Conservation (phyloP, 1,139 yeast genomes). For the Blastobotrys serpentis region DNA sequence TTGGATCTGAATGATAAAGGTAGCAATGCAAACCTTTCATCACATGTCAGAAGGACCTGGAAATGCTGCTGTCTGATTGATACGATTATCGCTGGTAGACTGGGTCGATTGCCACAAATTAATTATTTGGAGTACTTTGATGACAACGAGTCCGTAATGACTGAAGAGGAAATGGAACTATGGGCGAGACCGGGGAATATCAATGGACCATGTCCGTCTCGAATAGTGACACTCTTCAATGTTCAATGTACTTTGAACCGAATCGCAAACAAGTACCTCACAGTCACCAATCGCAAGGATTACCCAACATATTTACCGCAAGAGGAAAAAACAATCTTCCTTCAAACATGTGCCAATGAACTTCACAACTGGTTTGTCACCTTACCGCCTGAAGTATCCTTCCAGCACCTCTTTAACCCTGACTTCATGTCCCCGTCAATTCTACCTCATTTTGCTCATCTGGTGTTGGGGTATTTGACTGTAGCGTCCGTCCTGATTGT, state of each 20-base stretch:
- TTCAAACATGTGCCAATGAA: constrained; percentile 14
- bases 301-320: constrained; percentile 12
- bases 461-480: constrained; percentile 21
- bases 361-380: constrained; percentile 20
- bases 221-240: background rate
- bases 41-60: constrained; percentile 11
- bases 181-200: background rate
- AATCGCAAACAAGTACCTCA: constrained; percentile 14
- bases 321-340: constrained; percentile 14
- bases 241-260: background rate
- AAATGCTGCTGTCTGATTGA: constrained; percentile 21
- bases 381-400: constrained; percentile 14
- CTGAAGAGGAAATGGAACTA: constrained; percentile 3
- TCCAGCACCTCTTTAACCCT: constrained; percentile 8
- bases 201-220: background rate
- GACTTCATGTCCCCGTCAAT: constrained; percentile 10
- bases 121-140: constrained; percentile 13
- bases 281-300: constrained; percentile 21
- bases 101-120: constrained; percentile 19
- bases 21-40: background rate
- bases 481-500: constrained; percentile 18
- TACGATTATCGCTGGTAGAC: constrained; percentile 19
- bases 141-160: constrained; percentile 8
- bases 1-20: constrained; percentile 18
- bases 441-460: constrained; percentile 23